These are phyloP conservation scores for Flaveria sonorensis DNA, from an alignment of 129 eudicot species.

Conservation along the genomic window DNA sequence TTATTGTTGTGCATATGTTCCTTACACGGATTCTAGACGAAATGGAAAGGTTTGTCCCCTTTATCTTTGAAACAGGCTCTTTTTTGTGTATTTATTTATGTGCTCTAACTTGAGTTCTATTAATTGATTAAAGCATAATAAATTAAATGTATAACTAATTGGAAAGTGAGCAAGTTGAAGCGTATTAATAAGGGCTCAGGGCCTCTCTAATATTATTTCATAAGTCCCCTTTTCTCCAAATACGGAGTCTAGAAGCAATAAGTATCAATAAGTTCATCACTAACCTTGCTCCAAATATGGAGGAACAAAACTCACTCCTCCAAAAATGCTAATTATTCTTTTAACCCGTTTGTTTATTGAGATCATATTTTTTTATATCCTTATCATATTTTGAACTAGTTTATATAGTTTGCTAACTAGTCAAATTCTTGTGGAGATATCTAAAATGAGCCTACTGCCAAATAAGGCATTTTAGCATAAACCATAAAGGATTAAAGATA, in stretches of 20 bases:
- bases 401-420: neutral
- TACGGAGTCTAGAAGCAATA: neutral
- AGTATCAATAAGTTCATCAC: neutral
- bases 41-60: slow-evolving; percentile 72
- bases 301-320: neutral
- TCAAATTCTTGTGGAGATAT: neutral
- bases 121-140: slow-evolving; percentile 11
- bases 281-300: neutral
- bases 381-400: neutral
- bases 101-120: slow-evolving; percentile 11
- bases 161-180: slow-evolving; percentile 8
- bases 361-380: neutral
- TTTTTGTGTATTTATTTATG: slow-evolving; percentile 11
- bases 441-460: neutral
- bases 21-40: slow-evolving; percentile 85
- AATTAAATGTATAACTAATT: neutral
- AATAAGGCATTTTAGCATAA: neutral
- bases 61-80: neutral
- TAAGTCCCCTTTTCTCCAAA: neutral
- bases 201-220: neutral
- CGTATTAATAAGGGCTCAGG: neutral
- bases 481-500: neutral
- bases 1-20: slow-evolving; percentile 77
- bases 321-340: neutral
- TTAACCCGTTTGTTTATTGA: neutral